Evolutionary conservation across 306 rosid species (phyloP).

Genomic region (Medicago truncatula): DNA sequence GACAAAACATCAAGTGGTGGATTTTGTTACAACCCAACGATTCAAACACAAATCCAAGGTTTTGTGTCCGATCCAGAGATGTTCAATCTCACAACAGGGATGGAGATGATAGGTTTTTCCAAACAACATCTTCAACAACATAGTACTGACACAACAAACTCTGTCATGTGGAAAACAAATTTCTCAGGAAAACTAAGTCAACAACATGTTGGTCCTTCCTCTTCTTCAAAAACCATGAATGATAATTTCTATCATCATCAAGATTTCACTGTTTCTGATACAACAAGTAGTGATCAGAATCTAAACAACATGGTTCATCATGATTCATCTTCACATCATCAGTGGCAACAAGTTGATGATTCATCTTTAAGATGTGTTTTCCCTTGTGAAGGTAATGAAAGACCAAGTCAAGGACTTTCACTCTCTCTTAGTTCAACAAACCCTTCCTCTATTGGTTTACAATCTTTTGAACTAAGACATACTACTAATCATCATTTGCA

Average conservation of each 20-base stretch:
- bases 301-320: constrained; percentile 48
- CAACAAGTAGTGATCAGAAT: constrained; percentile 49
- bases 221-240: constrained; percentile 57
- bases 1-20: constrained; percentile 61
- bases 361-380: constrained; percentile 82
- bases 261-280: constrained; percentile 46
- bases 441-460: constrained; percentile 73
- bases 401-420: constrained; percentile 95
- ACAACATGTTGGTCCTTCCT: constrained; percentile 40
- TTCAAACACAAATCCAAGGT: constrained; percentile 68
- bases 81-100: constrained; percentile 73
- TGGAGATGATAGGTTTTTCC: constrained; percentile 80
- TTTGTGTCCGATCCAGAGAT: constrained; percentile 70
- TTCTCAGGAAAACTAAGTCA: background rate
- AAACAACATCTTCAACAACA: constrained; percentile 38
- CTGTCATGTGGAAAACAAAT: constrained; percentile 3
- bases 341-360: constrained; percentile 69
- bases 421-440: constrained; percentile 76
- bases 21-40: constrained; percentile 57
- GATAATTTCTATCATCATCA: constrained; percentile 48
- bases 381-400: constrained; percentile 82
- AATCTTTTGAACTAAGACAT: constrained; percentile 75
- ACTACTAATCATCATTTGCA: background rate
- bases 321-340: constrained; percentile 12
- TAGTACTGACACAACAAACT: background rate